Evolutionary conservation across 345 rosid species (phyloP), one percentile per base, ranked within the genome.

Genomic region (Eucalyptus dawsonii): DNA sequence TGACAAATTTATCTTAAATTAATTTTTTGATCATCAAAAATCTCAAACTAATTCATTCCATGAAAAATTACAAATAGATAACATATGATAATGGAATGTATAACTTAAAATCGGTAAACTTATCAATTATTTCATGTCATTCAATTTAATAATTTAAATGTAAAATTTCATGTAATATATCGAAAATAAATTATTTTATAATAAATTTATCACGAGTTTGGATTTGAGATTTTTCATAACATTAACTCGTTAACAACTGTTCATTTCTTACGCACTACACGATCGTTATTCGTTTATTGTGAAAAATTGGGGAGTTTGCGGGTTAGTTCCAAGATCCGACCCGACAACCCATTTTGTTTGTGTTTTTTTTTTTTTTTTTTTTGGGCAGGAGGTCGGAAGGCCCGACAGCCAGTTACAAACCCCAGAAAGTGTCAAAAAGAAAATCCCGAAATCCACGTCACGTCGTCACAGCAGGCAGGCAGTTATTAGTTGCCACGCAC

Each of bases 81-180:
- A 53, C 2, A 19, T 53, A 53, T 8, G 24, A 7, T 19, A 53
- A 53, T 53, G 4, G 2, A 53, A 4, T 9, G 24, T 53, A 53
- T 19, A 19, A 53, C 22, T 53, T 9, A 19, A 53, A 53, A 19
- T 0, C 1, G 5, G 10, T 17, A 17, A 53, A 53, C 2, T 17
- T 19, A 17, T 53, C 10, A 53, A 53, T 0, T 19, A 2, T 53
- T 4, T 3, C 1, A 19, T 7, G 2, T 53, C 2, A 53, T 53
- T 19, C 2, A 53, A 53, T 4, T 53, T 53, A 53, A 8, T 53
- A 19, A 19, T 53, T 19, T 19, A 0, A 1, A 19, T 19, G 2
- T 19, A 19, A 53, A 53, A 19, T 53, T 53, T 8, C 19, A 53
- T 19, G 24, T 2, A 19, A 17, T 53, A 0, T 19, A 17, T 53